phyloP scores from a whole-genome alignment of 805 yeast species.

The Wickerhamomyces bisporus region DNA sequence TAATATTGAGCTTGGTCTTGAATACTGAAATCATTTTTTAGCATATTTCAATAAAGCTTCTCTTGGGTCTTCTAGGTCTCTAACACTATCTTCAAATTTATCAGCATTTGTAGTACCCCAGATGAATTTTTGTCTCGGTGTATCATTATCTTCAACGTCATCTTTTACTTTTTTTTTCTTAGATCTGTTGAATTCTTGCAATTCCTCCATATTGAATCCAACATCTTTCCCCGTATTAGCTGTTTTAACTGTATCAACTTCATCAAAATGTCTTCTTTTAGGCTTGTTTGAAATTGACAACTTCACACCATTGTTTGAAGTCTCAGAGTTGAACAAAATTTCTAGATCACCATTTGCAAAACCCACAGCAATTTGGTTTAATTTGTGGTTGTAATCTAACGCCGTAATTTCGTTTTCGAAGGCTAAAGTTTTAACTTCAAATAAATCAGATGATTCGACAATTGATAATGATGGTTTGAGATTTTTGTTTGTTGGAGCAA shows the following conservation, averaged over 20 bases:
- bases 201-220: slow-evolving; percentile 18
- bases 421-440: slow-evolving; percentile 7
- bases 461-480: slow-evolving; percentile 6
- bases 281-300: slow-evolving; percentile 15
- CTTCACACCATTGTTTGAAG: slow-evolving; percentile 19
- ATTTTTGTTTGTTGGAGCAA: slow-evolving; percentile 1
- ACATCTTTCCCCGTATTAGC: neutral
- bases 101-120: slow-evolving; percentile 12
- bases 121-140: slow-evolving; percentile 7
- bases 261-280: slow-evolving; percentile 15
- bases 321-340: slow-evolving; percentile 15
- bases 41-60: neutral
- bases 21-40: neutral
- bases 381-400: slow-evolving; percentile 17
- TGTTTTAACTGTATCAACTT: slow-evolving; percentile 7
- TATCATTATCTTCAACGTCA: neutral
- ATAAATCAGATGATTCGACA: slow-evolving; percentile 18
- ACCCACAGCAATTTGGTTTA: slow-evolving; percentile 23
- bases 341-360: slow-evolving; percentile 8
- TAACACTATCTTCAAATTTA: neutral
- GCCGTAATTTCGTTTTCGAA: slow-evolving; percentile 9
- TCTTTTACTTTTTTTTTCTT: slow-evolving; percentile 5
- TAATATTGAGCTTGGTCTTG: slow-evolving; percentile 1
- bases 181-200: slow-evolving; percentile 10
- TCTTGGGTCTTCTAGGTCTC: slow-evolving; percentile 1